Evolutionary conservation across 2,329 filamentous ascomycete species (phyloP), one percentile per base, ranked within the genome.

Genomic region (Diplodia corticola): DNA sequence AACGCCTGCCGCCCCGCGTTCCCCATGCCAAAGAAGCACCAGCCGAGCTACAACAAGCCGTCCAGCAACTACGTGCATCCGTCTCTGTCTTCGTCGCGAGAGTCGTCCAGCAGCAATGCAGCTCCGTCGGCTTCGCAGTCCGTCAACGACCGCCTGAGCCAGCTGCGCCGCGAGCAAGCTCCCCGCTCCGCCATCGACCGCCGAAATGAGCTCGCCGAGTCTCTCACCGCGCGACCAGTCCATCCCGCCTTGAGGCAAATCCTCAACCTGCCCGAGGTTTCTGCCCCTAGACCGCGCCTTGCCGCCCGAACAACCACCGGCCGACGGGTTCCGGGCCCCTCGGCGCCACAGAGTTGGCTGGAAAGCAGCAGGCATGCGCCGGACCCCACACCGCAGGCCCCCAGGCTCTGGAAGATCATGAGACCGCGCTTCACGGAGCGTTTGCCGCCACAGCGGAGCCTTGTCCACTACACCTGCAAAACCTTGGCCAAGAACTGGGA

Each of bases 401-500:
- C 26, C 17, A 50, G 50, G 13, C 22, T 40, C 15, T 64, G 37
- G 48, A 54, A 50, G 37, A 15, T 37, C 1, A 17, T 64, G 46
- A 53, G 26, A 35, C 35, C 64, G 15, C 51, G 37, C 10, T 63
- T 57, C 15, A 44, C 65, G 6, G 57, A 67, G n/a, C 65, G 59
- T 10, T 28, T 67, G 59, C 68, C 68, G 1, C 53, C 69, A 7
- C 69, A 71, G 40, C 28, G 60, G n/a, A 84, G 81, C 63, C 75
- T 89, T 7, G 69, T 83, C 53, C 82, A 88, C 73, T 71, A 78
- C 5, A 73, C 82, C 17, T 72, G 89, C 44, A 86, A 83, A 69
- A 78, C 80, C 0, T 82, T 88, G 70, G 85, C 86, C 2, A 70
- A 74, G 26, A 80, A 86, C 26, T 89, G 86, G 86, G 73, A 80